Base-by-base conservation (phyloP, 1,284 basidiomycete species). In the Thelephora terrestris region DNA sequence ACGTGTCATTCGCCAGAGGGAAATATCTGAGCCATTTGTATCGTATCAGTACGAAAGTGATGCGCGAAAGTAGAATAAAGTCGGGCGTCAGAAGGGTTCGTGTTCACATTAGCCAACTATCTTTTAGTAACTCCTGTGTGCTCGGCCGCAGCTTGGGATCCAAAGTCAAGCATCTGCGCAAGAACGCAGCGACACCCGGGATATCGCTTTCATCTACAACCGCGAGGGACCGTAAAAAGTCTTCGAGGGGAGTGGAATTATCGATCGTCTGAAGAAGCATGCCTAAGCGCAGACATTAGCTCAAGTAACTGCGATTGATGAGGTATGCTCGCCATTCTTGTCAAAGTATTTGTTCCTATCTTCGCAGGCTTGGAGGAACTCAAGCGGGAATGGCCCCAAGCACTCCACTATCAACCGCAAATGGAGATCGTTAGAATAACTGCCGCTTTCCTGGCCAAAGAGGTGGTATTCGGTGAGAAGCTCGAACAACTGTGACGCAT, bases 401-500 rank as follows among this genome's bases (percentile, higher is more conserved):
- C 34, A n/a, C 34, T 10, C 12, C 34, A 36, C 51, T n/a, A 46
- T 46, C 40, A 35, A 42, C 12, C 37, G 43, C 4, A 49, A 39
- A 32, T 49, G 47, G 25, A 49, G 17, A 23, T 25, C 43, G 5
- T 23, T n/a, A 2, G 24, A 20, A 16, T 34, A 21, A 17, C 39
- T 18, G n/a, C 24, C 37, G n/a, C n/a, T n/a, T 17, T 44, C 32
- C 7, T 37, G 23, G 18, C 17, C 46, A 32, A 50, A 47, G 4
- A 50, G 43, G 5, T 40, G 36, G 6, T 23, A 25, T 2, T 49
- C 53, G 3, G 48, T 47, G 27, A 54, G 49, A 45, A 34, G 49
- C 29, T 54, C 47, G 32, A 48, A 54, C 6, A 45, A 29, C 53
- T 54, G 43, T n/a, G 32, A 36, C 34, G 34, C n/a, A n/a, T 12